phyloP scores from a whole-genome alignment of 495 filamentous ascomycete genomes.

The Ascodesmis nigricans region DNA sequence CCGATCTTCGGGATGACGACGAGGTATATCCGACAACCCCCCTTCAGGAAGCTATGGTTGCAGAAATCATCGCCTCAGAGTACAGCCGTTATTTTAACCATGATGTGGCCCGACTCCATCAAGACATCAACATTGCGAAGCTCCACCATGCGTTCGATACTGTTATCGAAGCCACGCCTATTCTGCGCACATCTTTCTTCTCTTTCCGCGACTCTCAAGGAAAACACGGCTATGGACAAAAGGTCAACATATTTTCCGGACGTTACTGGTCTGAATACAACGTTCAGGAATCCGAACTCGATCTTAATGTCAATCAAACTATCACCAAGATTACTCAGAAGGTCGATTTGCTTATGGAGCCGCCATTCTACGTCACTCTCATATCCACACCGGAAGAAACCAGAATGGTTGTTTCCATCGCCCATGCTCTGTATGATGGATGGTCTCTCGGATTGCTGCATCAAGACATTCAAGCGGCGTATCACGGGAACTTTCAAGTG shows the following conservation, averaged over 20 bases:
- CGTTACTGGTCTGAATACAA: conserved; percentile 9
- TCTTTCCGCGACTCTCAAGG: conserved; percentile 35
- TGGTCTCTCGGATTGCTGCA: conserved; percentile 47
- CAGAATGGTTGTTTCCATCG: conserved; percentile 45
- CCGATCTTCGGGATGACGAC: conserved; percentile 26
- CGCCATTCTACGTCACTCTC: conserved; percentile 22
- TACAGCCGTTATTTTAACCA: conserved; percentile 61
- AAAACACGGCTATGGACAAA: conserved; percentile 37
- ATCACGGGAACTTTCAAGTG: conserved; percentile 24
- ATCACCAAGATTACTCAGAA: too few relatives aligned
- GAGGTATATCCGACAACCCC: conserved; percentile 42
- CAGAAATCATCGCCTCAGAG: conserved; percentile 44
- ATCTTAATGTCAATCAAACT: conserved; percentile 13
- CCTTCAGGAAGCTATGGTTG: conserved; percentile 64
- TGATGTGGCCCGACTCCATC: conserved; percentile 36
- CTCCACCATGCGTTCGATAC: conserved; percentile 38
- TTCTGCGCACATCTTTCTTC: conserved; percentile 52
- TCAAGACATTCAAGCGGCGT: conserved; percentile 38
- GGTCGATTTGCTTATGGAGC: conserved; percentile 12
- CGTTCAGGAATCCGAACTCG: conserved; percentile 12
- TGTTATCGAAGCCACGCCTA: conserved; percentile 37
- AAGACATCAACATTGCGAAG: conserved; percentile 27
- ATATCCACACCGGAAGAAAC: conserved; percentile 10
- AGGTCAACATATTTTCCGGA: conserved; percentile 27
- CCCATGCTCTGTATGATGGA: conserved; percentile 65